Percentiles rank a stretch among this genome's conserved stretches.
These are phyloP conservation scores for Helianthus tuberosus DNA, from an alignment of 129 eudicot genomes.

Conservation along the genomic window DNA sequence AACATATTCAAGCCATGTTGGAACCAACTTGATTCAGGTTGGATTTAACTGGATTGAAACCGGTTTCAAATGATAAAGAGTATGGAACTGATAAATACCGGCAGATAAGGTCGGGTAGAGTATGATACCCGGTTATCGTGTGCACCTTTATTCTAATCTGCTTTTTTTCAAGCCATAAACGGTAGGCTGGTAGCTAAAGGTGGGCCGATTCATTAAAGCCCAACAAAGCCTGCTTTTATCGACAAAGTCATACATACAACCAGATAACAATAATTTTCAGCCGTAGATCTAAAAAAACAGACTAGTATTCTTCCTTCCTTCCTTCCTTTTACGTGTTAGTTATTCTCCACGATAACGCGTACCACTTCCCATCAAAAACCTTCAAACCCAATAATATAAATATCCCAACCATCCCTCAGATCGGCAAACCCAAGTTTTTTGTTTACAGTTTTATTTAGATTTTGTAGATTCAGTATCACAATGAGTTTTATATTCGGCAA, in stretches of 20 bases:
- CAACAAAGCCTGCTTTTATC: not conserved
- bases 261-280: not conserved
- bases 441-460: slow-evolving; percentile 2
- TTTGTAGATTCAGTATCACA: slow-evolving; percentile 5
- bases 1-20: too few relatives aligned
- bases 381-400: not conserved
- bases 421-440: not conserved
- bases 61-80: too few relatives aligned
- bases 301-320: too few relatives aligned
- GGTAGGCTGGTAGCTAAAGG: not conserved
- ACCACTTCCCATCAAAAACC: slow-evolving; percentile 5
- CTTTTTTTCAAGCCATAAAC: too few relatives aligned
- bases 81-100: too few relatives aligned
- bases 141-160: too few relatives aligned
- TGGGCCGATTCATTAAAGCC: not conserved
- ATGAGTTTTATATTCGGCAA: slow-evolving; percentile 51
- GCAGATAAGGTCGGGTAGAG: too few relatives aligned
- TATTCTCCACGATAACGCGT: slow-evolving; percentile 40
- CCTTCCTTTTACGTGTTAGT: slow-evolving; percentile 24
- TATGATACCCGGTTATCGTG: too few relatives aligned
- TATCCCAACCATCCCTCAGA: not conserved
- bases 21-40: too few relatives aligned
- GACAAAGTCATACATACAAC: not conserved
- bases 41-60: too few relatives aligned
- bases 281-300: slow-evolving; percentile 19